These are phyloP conservation scores for Microcyclospora tardicrescens DNA, from an alignment of 2,329 filamentous ascomycete genomes.

Conservation along the genomic window DNA sequence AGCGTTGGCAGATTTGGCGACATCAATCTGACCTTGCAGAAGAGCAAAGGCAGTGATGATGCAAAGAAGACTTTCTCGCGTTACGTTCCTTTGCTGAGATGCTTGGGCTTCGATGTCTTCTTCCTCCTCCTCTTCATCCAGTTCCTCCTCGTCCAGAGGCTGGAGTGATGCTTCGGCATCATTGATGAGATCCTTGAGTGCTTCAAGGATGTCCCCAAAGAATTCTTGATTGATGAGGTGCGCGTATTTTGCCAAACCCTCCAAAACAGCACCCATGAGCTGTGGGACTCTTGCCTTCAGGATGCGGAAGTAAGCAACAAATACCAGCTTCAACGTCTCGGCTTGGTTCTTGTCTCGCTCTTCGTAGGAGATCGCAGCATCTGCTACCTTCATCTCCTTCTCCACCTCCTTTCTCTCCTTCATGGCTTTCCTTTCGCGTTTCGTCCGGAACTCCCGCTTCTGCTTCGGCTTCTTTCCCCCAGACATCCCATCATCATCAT, in stretches of 20 bases:
- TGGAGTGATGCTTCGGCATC: conserved; percentile 44
- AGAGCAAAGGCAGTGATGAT: conserved; percentile 95
- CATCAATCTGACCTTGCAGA: conserved; percentile 75
- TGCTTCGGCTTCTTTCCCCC: conserved; percentile 45
- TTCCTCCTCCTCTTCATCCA: conserved; percentile 30
- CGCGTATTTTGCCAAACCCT: conserved; percentile 84
- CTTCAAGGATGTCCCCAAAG: conserved; percentile 91
- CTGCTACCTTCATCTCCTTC: conserved; percentile 86
- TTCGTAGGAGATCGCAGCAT: conserved; percentile 82
- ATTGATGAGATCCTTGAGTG: conserved; percentile 79
- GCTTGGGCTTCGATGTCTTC: conserved; percentile 32
- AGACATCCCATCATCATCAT: conserved; percentile 32
- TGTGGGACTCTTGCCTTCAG: conserved; percentile 68
- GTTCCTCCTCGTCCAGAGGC: conserved; percentile 31
- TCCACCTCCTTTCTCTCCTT: conserved; percentile 80
- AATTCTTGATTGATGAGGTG: conserved; percentile 99
- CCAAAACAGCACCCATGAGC: conserved; percentile 92
- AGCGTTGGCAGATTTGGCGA: conserved; percentile 64
- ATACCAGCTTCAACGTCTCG: conserved; percentile 91
- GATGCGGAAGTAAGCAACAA: conserved; percentile 88
- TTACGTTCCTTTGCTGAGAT: conserved; percentile 51
- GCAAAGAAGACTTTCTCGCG: conserved; percentile 80
- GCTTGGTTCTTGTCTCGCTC: conserved; percentile 88
- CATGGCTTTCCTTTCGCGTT: conserved; percentile 67
- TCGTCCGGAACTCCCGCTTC: conserved; percentile 78